Evolutionary conservation across 2,329 filamentous ascomycete genomes (phyloP), one percentile per base, ranked within the genome.

Genomic region (Aspergillus ochraceus): DNA sequence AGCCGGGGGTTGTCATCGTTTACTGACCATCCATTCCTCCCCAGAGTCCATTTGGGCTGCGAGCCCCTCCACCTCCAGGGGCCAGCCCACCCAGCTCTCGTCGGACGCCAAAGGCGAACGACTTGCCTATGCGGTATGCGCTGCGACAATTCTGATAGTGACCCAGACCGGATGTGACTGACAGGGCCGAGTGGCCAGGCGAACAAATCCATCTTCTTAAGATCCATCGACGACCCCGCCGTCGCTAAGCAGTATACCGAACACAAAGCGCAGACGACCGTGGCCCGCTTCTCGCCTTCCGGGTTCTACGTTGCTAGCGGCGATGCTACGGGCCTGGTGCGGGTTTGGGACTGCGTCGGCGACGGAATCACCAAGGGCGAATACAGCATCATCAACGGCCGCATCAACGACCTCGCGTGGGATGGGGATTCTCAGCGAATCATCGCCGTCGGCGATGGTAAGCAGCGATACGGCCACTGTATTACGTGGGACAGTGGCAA

Each of bases 331-430:
- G 95, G 95, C 54, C 84, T 86, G 49, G 92, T 99, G 47, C 87
- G 91, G 64, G 90, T 99, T 4, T 99, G 95, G 95, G 94, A 98
- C 75, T 86, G 84, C 64, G 88, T 90, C 12, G 89, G 94, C 57
- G 91, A 92, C 67, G 92, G 92, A 50, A 91, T 89, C 70, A 97
- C 92, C 50, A 96, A 96, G 77, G 91, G 93, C 66, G 94, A 98
- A 77, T 98, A 97, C 78, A 85, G 88, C 72, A 97, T 98, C 77
- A 93, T 98, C 71, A 92, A 91, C 36, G 95, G 95, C 12, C 89
- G 91, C 56, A 94, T 99, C 79, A 96, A 97, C 74, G 95, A 99
- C 75, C 87, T 99, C 66, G 94, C 92, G 1, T 99, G 95, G 93
- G 95, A 98, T 71, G 94, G 93, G 59, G 95, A 99, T 77, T 96